Evolutionary conservation across 768 basidiomycete genomes (phyloP), one percentile per base, ranked within the genome.

Genomic region (Leccinum boreale): DNA sequence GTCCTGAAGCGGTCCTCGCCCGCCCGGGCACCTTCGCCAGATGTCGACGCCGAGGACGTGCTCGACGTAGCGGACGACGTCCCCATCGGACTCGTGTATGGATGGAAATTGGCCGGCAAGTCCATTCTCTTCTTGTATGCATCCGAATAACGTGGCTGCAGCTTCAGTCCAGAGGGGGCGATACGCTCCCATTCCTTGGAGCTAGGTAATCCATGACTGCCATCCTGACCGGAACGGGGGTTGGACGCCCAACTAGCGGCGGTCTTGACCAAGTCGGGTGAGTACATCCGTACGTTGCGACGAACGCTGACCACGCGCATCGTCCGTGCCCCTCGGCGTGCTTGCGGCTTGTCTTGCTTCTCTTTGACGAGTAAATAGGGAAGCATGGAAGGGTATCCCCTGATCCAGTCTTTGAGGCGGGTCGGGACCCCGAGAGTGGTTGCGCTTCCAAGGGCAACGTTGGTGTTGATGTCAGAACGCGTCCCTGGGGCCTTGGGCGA

Each of bases 321-420:
- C 0, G 89, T 86, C 44, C 87, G 82, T 1, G 87, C 87, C 1
- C 92, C 94, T 21, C 84, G 81, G 24, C 94, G 81, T 0, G 91
- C 82, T 58, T 86, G 83, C 0, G 84, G 83, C 15, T 79, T 81
- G 4, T 76, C 74, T 28, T 79, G 74, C 50, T 74, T 74, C 62
- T 80, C 79, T 53, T 74, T 74, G 51, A 81, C 70, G 31, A 78
- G 81, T 33, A 90, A 78, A 49, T 78, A 75, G 1, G 90, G 83
- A 4, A 96, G 76, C 81, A 87, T 92, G 9, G 85, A 71, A 0
- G 94, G 93, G 67, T 98, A 97, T 3, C 90, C 90, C 58, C 89
- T 83, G 60, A 96, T 89, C 92, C 93, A 95, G 63, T 91, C 87
- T 65, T 90, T 89, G 60, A 97, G 85, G n/a, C 91, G 85, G 14